phyloP scores from a whole-genome alignment of 1,284 basidiomycete species.

The Moesziomyces aphidis region DNA sequence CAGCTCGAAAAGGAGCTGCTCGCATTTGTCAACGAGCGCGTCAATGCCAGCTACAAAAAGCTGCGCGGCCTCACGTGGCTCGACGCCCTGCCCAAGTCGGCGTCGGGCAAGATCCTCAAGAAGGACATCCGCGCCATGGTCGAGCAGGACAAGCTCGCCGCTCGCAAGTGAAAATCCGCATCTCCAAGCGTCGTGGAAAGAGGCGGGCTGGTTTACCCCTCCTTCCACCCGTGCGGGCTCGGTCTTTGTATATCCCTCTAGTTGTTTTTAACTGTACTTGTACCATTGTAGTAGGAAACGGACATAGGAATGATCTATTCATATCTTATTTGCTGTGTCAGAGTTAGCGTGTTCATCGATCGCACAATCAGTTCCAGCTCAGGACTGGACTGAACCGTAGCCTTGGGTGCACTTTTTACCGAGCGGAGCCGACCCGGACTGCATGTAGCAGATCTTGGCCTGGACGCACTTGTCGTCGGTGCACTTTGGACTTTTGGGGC shows the following conservation, averaged over 20 bases:
- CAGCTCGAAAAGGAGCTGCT: slow-evolving; percentile 42
- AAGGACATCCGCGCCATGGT: slow-evolving; percentile 54
- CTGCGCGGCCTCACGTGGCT: slow-evolving; percentile 59
- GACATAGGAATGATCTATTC: slow-evolving; percentile 1
- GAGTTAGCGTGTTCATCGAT: not conserved
- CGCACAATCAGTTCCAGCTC: not conserved
- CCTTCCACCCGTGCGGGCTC: not conserved
- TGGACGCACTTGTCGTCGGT: slow-evolving; percentile 73
- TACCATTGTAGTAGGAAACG: not conserved
- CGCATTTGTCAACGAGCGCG: slow-evolving; percentile 51
- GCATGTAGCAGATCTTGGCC: slow-evolving; percentile 83
- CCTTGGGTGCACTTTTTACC: slow-evolving; percentile 74
- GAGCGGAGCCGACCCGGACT: slow-evolving; percentile 76
- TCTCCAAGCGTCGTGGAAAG: not conserved
- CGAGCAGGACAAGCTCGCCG: slow-evolving; percentile 35
- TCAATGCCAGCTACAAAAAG: slow-evolving; percentile 64
- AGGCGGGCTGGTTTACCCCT: not conserved
- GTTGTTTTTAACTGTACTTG: not conserved
- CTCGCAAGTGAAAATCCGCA: slow-evolving; percentile 12
- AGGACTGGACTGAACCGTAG: slow-evolving; percentile 76
- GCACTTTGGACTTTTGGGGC: slow-evolving; percentile 73
- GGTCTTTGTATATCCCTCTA: not conserved
- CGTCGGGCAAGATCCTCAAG: slow-evolving; percentile 64
- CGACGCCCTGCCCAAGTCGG: slow-evolving; percentile 57
- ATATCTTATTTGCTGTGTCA: not conserved